These are phyloP conservation scores for Arthrobotrys sinensis DNA, from an alignment of 2,329 filamentous ascomycete species.

Conservation along the genomic window DNA sequence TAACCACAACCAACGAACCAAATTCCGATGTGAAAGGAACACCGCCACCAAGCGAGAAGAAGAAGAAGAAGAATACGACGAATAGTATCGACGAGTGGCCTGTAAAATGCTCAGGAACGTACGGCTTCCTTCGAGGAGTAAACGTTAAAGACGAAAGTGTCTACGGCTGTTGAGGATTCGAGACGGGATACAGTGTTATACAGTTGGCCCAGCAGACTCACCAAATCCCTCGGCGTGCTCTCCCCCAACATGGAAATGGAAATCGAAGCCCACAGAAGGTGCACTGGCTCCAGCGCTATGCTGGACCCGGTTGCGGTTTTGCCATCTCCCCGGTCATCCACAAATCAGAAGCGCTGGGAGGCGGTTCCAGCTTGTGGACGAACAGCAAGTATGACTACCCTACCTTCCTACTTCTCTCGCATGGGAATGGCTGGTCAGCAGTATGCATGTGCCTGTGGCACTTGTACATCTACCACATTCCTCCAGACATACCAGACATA, in stretches of 20 bases:
- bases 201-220: neutral
- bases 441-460: slow-evolving; percentile 50
- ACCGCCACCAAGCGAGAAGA: neutral
- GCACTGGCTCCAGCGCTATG: slow-evolving; percentile 13
- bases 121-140: slow-evolving; percentile 6
- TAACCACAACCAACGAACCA: slow-evolving; percentile 15
- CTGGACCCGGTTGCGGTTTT: slow-evolving; percentile 52
- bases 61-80: neutral
- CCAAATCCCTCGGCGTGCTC: slow-evolving; percentile 38
- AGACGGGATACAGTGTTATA: neutral
- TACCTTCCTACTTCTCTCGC: neutral
- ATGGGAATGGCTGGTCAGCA: slow-evolving; percentile 41
- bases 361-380: slow-evolving; percentile 28
- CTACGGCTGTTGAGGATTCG: slow-evolving; percentile 7
- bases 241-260: slow-evolving; percentile 17
- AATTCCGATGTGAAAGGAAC: neutral
- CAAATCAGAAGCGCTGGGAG: slow-evolving; percentile 36
- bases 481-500: neutral
- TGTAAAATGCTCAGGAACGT: slow-evolving; percentile 2
- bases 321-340: slow-evolving; percentile 48
- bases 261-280: slow-evolving; percentile 36
- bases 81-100: neutral
- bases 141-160: neutral
- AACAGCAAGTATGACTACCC: slow-evolving; percentile 49
- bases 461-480: slow-evolving; percentile 32